phyloP scores from a whole-genome alignment of 116 monocot genomes.

The Cymodocea nodosa region DNA sequence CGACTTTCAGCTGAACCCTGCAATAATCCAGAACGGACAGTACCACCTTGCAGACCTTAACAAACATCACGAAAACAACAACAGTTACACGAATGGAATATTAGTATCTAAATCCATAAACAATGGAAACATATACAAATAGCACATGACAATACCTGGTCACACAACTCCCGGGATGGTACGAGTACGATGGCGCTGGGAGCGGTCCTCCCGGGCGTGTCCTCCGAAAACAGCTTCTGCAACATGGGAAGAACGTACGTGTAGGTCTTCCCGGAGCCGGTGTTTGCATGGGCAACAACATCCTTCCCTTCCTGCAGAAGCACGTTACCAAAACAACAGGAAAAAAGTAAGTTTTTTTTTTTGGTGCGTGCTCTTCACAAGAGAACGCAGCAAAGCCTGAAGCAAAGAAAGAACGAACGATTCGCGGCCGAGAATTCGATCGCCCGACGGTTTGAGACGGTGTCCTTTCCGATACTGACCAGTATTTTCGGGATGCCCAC shows the following conservation, averaged over 20 bases:
- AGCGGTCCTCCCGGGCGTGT: conserved; percentile 21
- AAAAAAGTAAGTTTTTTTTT: not conserved
- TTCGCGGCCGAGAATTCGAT: not conserved
- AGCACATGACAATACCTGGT: conserved; percentile 35
- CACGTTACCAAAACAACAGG: not conserved
- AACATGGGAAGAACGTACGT: conserved; percentile 76
- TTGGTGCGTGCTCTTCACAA: not conserved
- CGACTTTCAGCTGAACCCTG: conserved; percentile 52
- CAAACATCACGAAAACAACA: not conserved
- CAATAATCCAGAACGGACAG: conserved; percentile 68
- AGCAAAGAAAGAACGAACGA: not conserved
- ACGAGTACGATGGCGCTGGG: conserved; percentile 60
- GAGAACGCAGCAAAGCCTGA: not conserved
- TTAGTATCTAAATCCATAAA: not conserved
- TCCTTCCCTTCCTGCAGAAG: conserved; percentile 70
- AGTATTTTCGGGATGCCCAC: conserved; percentile 69
- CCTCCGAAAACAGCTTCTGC: conserved; percentile 57
- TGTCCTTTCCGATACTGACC: conserved; percentile 13
- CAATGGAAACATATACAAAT: not conserved
- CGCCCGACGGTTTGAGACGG: not conserved
- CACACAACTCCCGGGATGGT: conserved; percentile 72
- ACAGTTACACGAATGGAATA: not conserved
- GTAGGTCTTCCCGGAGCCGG: conserved; percentile 89
- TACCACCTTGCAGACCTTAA: conserved; percentile 56
- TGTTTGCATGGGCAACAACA: conserved; percentile 76